These are phyloP conservation scores for Fusarium pseudoanthophilum DNA, from an alignment of 2,329 filamentous ascomycete species.

Conservation along the genomic window DNA sequence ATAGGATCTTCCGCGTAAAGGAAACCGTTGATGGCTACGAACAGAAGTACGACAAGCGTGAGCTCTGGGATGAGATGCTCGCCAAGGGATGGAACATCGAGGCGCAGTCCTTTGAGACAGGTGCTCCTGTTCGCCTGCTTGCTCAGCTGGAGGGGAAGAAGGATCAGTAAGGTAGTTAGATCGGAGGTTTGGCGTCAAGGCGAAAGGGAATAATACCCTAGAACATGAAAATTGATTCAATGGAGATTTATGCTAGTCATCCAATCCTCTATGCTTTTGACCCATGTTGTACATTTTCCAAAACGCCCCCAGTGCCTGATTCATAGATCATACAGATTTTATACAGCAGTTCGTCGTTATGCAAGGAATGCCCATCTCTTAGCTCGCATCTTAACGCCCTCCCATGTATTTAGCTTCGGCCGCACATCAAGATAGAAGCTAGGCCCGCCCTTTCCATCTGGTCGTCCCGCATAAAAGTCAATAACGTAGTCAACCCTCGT, in stretches of 20 bases:
- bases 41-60: conserved; percentile 31
- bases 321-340: conserved; percentile 16
- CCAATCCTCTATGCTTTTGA: conserved; percentile 5
- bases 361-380: conserved; percentile 62
- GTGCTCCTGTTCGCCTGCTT: conserved; percentile 49
- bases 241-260: conserved; percentile 36
- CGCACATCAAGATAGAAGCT: conserved; percentile 76
- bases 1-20: conserved; percentile 28
- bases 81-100: conserved; percentile 50
- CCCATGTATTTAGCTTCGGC: conserved; percentile 75
- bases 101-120: conserved; percentile 52
- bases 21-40: conserved; percentile 22
- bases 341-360: conserved; percentile 43
- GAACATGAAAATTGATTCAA: conserved; percentile 21
- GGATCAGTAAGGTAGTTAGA: conserved; percentile 25
- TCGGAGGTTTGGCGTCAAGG: neutral
- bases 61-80: conserved; percentile 46
- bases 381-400: conserved; percentile 74
- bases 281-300: conserved; percentile 40
- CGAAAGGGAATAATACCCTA: conserved; percentile 4
- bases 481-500: conserved; percentile 92
- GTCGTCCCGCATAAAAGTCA: conserved; percentile 89
- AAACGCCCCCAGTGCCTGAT: conserved; percentile 30
- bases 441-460: conserved; percentile 52
- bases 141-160: conserved; percentile 42